Percentiles rank a stretch among this genome's conserved stretches.
These are phyloP conservation scores for Arthroderma sp. DNA, from an alignment of 2,329 filamentous ascomycete species.

Conservation along the genomic window DNA sequence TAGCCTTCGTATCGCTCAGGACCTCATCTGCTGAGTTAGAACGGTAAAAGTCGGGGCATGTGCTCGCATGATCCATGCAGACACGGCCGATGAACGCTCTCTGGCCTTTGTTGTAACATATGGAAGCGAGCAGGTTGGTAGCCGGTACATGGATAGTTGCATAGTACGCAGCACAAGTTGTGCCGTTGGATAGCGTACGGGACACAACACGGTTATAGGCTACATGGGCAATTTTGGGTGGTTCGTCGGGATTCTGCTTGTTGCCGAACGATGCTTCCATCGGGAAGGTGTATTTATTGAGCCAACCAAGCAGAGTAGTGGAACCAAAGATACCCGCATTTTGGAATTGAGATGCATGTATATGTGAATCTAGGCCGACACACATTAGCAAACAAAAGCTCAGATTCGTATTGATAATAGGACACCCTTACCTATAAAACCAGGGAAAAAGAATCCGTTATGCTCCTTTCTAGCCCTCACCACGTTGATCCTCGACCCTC, in stretches of 20 bases:
- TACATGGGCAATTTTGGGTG: slow-evolving; percentile 16
- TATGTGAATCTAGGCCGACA: slow-evolving; percentile 61
- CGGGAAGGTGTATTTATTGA: slow-evolving; percentile 89
- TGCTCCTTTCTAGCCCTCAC: slow-evolving; percentile 27
- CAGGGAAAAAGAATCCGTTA: slow-evolving; percentile 35
- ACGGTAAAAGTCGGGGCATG: slow-evolving; percentile 64
- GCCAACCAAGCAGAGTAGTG: slow-evolving; percentile 82
- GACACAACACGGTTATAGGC: slow-evolving; percentile 69
- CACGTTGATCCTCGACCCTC: slow-evolving; percentile 10
- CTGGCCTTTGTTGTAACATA: slow-evolving; percentile 70
- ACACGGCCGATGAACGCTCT: slow-evolving; percentile 81
- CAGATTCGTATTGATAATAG: no score
- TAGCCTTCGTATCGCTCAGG: slow-evolving; percentile 42
- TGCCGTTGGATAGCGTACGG: slow-evolving; percentile 75
- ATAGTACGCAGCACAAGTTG: slow-evolving; percentile 89
- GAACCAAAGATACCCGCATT: slow-evolving; percentile 92
- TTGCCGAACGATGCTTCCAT: slow-evolving; percentile 62
- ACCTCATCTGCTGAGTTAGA: slow-evolving; percentile 53
- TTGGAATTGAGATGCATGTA: slow-evolving; percentile 89
- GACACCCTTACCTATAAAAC: slow-evolving; percentile 29
- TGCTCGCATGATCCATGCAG: slow-evolving; percentile 67
- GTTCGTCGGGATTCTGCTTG: slow-evolving; percentile 12
- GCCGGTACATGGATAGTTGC: slow-evolving; percentile 75
- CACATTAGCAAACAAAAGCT: slow-evolving; percentile 1
- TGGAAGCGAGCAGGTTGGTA: slow-evolving; percentile 79